Conservation (phyloP, 352 stramenopile species). For the Blastocystis hominis region DNA sequence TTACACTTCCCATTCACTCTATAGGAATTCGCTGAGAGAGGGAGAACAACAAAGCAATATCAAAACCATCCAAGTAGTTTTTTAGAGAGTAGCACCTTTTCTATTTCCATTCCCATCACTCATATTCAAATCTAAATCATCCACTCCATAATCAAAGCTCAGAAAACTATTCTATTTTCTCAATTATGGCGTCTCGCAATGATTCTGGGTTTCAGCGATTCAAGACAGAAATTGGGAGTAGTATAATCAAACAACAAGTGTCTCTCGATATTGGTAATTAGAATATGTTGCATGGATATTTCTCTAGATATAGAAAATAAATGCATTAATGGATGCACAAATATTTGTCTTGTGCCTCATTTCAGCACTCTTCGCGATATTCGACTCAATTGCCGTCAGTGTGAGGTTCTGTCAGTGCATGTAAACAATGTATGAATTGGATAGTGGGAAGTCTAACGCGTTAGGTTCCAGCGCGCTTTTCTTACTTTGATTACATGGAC, state of each 20-base stretch:
- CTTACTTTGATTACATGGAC: constrained; percentile 2
- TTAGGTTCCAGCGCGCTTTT: constrained; percentile 17
- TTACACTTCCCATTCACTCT: too few species aligned
- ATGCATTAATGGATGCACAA: not conserved
- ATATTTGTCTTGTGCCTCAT: not conserved
- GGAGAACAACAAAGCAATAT: too few species aligned
- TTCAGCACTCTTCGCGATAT: not conserved
- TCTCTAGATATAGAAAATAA: constrained; percentile 1
- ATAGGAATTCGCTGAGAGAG: too few species aligned
- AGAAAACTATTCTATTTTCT: too few species aligned
- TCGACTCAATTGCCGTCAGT: constrained; percentile 14
- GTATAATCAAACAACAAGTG: not conserved
- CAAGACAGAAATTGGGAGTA: constrained; percentile 17
- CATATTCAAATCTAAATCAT: too few species aligned
- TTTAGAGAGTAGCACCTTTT: too few species aligned
- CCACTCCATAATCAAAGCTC: too few species aligned
- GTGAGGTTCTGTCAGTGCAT: not conserved
- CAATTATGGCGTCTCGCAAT: not conserved
- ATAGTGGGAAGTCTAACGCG: not conserved
- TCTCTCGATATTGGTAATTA: not conserved
- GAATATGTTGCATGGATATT: not conserved
- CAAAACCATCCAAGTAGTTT: too few species aligned
- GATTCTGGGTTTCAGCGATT: constrained; percentile 2
- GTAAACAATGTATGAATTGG: constrained; percentile 7
- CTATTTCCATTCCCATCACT: too few species aligned